Evolutionary conservation across 2,329 filamentous ascomycete species (phyloP).

Genomic region (Penicillium sp.): DNA sequence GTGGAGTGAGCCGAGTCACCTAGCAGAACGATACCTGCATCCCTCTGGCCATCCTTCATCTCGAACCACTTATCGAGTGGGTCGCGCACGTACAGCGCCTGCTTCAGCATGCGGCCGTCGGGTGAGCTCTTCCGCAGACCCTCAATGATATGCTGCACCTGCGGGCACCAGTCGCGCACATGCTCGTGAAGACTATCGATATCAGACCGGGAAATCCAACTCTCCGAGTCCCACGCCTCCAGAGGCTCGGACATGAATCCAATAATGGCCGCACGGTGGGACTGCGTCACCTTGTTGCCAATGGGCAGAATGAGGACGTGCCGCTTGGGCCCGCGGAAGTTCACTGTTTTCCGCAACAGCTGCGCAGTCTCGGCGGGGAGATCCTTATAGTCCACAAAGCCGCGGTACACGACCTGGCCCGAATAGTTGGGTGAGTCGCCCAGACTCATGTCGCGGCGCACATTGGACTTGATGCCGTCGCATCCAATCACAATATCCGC

Average conservation of each 20-base stretch:
- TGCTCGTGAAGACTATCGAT: constrained; percentile 36
- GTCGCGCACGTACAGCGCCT: constrained; percentile 35
- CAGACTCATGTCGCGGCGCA: constrained; percentile 36
- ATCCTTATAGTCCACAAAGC: constrained; percentile 36
- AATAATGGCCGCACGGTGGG: constrained; percentile 34
- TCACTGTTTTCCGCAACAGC: constrained; percentile 34
- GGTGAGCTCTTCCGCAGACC: constrained; percentile 30
- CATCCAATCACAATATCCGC: constrained; percentile 48
- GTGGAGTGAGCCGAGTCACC: constrained; percentile 37
- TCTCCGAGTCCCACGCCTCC: constrained; percentile 36
- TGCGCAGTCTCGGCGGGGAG: constrained; percentile 29
- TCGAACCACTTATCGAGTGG: constrained; percentile 34
- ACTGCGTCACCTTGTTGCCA: constrained; percentile 34
- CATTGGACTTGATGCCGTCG: constrained; percentile 51
- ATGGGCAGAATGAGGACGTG: constrained; percentile 41
- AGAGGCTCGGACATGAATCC: constrained; percentile 40
- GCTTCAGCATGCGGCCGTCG: constrained; percentile 36
- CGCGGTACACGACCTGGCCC: constrained; percentile 40
- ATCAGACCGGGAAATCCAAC: constrained; percentile 34
- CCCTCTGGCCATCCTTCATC: constrained; percentile 23
- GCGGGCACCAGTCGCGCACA: constrained; percentile 33
- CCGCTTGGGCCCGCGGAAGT: constrained; percentile 33
- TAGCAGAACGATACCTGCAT: constrained; percentile 31
- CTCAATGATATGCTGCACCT: constrained; percentile 34
- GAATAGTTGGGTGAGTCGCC: constrained; percentile 33